Base-by-base conservation (phyloP, 352 stramenopile species). In the Phytophthora podocarpi region DNA sequence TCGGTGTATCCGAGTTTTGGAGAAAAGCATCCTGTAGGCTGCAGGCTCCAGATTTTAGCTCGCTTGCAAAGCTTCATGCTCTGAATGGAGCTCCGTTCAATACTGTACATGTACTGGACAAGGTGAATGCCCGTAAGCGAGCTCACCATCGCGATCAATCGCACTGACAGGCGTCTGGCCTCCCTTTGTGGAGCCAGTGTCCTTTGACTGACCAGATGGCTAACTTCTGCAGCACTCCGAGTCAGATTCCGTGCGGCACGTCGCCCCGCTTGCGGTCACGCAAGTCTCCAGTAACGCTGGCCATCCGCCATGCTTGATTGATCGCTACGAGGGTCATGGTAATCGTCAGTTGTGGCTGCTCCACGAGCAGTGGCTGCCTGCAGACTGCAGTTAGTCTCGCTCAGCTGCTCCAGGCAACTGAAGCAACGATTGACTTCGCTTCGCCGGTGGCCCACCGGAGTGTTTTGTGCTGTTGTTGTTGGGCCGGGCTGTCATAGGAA, bases 151-250 rank as follows among this genome's bases (percentile, higher is more conserved):
- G 26, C 34, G 16, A 36, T 21, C n/a, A 52, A 37, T 1, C 37
- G 31, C 7, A 12, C 35, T 30, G 21, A 20, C 26, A 39, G 24
- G 47, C 43, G 36, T 39, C 47, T 42, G 40, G 47, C 31, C 34
- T 28, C 20, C 26, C 13, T 6, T 34, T 40, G 62, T 50, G 37
- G 32, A 64, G 57, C 50, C 57, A 59, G 63, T 59, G 63, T 55
- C 49, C 57, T 58, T 71, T 59, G 20, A 35, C 49, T 54, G 42
- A 28, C 57, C 57, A 67, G 63, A 72, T 67, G 42, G 39, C 50
- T 62, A 54, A 32, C 28, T 36, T 50, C 24, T 55, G 58, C 15
- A 45, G 39, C 39, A 28, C 6, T 37, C 32, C 10, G 27, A 32
- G 5, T 9, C 9, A 9, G 27, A 32, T 9, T 10, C 27, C 27